Base-by-base conservation (phyloP, 1,139 yeast genomes). In the Hansenula sp. region DNA sequence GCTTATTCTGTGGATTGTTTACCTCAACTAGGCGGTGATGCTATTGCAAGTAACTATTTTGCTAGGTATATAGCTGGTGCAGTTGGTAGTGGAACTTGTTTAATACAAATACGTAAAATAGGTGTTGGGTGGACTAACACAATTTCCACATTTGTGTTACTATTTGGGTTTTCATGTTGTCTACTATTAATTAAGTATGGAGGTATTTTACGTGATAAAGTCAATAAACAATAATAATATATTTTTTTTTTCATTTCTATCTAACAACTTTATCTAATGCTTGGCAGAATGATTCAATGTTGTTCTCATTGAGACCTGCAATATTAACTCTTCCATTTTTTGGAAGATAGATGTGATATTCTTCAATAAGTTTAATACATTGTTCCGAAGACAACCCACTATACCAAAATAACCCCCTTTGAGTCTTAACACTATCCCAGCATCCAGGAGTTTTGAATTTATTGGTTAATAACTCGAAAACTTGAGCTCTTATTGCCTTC, bases 321-420 rank as follows among this genome's bases (percentile, higher is more conserved):
- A 85, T 79, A 44, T 88, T 80, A 57, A 85, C 79, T 59, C 95
- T 77, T 42, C 94, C 94, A 59, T 82, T 85, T 51, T 73, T 73
- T 42, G 88, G 79, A 56, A 86, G 73, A 60, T 85, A 85, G 36
- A 85, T 78, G 41, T 82, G 80, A 65, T 66, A 79, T 60, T 82
- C 79, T 45, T 73, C 72, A 54, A 82, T 75, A 59, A 85, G 73
- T 51, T 71, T 69, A 43, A 72, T 71, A 41, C 80, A 85, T 64
- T 84, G 92, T 38, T 69, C 74, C 34, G 77, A 65, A 30, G 67
- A 60, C 53, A 85, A 73, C n/a, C 94, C 94, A 40, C 94, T 84
- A 70, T 73, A 85, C 42, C 86, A 82, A 64, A 85, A 85, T 92
- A 85, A 84, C 59, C 95, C 95, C 60, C 86, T 79, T 66, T 85